Conservation (phyloP, 768 basidiomycete genomes). For the Coprinopsis sp. region DNA sequence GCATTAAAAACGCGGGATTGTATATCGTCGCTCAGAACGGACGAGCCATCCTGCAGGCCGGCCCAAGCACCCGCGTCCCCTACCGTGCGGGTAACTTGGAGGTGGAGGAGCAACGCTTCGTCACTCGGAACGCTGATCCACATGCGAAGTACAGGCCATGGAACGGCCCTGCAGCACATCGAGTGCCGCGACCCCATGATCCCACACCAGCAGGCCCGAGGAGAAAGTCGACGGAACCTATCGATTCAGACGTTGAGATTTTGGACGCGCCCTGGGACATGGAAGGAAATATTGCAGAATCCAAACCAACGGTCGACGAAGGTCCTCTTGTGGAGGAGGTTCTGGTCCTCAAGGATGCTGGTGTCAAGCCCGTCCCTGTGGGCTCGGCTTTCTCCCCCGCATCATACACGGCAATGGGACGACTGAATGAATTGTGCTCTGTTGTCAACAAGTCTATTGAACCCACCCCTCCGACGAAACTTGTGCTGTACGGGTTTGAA, state of each 20-base stretch:
- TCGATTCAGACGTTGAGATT: not conserved
- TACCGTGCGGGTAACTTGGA: constrained; percentile 41
- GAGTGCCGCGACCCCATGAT: not conserved
- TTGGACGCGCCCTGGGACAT: not conserved
- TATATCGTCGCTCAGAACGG: constrained; percentile 36
- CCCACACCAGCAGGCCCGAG: not conserved
- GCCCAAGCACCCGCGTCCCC: constrained; percentile 24
- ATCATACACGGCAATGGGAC: constrained; percentile 58
- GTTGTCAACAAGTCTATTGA: constrained; percentile 25
- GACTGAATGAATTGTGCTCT: constrained; percentile 53
- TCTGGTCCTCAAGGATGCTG: constrained; percentile 43
- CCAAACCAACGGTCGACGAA: constrained; percentile 3
- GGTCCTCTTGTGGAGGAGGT: constrained; percentile 2
- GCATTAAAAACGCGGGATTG: constrained; percentile 24
- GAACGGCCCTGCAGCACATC: constrained; percentile 1
- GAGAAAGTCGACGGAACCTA: not conserved
- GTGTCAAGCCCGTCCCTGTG: constrained; percentile 43
- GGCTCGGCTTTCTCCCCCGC: constrained; percentile 47
- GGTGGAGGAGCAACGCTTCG: constrained; percentile 26
- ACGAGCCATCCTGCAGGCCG: constrained; percentile 33
- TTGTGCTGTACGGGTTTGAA: constrained; percentile 35
- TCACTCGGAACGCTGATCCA: not conserved
- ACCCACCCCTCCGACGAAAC: constrained; percentile 23
- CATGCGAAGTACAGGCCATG: constrained; percentile 10
- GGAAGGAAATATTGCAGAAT: constrained; percentile 2